phyloP scores from a whole-genome alignment of 169 alveolate species.

The Cryptosporidium felis region DNA sequence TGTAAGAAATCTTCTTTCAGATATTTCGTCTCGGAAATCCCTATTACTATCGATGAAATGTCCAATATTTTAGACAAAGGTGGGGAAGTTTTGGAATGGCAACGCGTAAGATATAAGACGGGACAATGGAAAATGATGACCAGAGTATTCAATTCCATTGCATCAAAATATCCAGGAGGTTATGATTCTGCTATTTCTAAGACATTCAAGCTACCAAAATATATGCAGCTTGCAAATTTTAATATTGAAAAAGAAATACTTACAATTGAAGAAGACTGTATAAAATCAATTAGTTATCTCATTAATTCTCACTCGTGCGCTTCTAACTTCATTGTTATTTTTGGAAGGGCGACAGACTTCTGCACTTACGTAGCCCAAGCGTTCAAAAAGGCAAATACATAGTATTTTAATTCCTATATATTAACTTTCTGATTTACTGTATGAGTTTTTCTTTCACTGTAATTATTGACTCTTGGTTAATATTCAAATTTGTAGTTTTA shows the following conservation, averaged over 20 bases:
- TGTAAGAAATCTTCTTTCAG: conserved; percentile 47
- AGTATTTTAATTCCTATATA: too few species aligned
- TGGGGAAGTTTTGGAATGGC: conserved; percentile 42
- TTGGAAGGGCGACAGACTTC: conserved; percentile 34
- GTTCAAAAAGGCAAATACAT: conserved; percentile 9
- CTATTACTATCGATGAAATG: conserved; percentile 6
- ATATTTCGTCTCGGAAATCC: conserved; percentile 14
- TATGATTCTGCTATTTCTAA: not conserved
- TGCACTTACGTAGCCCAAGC: conserved; percentile 25
- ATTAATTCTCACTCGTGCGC: conserved; percentile 37
- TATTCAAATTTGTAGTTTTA: too few species aligned
- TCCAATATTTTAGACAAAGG: not conserved
- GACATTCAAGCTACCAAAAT: conserved; percentile 28
- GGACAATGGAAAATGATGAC: conserved; percentile 40
- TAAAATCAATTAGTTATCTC: conserved; percentile 29
- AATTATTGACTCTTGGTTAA: too few species aligned
- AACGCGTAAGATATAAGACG: conserved; percentile 18
- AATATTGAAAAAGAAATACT: conserved; percentile 17
- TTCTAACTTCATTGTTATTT: conserved; percentile 27
- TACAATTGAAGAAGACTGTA: conserved; percentile 48
- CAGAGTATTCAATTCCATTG: conserved; percentile 15
- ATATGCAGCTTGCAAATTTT: conserved; percentile 57
- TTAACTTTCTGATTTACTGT: too few species aligned
- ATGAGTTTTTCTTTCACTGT: too few species aligned
- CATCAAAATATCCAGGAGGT: conserved; percentile 47